Base-by-base conservation (phyloP, 1,139 yeast species). In the Torulaspora globosa region DNA sequence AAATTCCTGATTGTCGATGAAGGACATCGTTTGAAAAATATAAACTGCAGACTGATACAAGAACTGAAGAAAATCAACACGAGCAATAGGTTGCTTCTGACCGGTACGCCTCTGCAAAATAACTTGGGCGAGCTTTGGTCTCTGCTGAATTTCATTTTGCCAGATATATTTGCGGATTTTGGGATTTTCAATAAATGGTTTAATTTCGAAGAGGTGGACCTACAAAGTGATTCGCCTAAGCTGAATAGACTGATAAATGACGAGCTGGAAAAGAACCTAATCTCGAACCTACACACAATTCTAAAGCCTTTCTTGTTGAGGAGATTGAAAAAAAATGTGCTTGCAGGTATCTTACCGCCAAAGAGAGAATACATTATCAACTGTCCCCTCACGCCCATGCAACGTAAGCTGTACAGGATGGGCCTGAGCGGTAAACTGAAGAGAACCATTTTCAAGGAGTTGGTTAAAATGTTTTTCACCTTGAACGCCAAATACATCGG, bases 81-180 rank as follows among this genome's bases (percentile, higher is more conserved):
- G 0, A 71, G 78, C 1, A 90, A 90, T 60, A 71, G 96, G 50
- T 69, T 90, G 41, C 69, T 90, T 32, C 70, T 90, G 12, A 90
- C 97, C 0, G 97, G 97, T 14, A 90, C 98, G 0, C 97, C 98
- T 0, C 70, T 90, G 39, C 98, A 90, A 63, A 90, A 90, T 62
- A 90, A 89, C 60, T 70, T 90, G 46, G 78, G 83, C 43, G 98
- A 90, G 65, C 70, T 90, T 34, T 90, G 97, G 97, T 84, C 96
- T 0, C 70, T 90, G 49, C 71, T 90, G 46, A 90, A 92, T 61
- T 90, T 90, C 59, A 82, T 90, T 36, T 70, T 92, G 43, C 97
- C 98, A 0, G 96, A 90, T 59, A 84, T 92, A 31, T 92, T 92
- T 65, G 86, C 87, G 41, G 97, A 92, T 65, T 74, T 89, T 50